These are phyloP conservation scores for Globisporangium solare DNA, from an alignment of 352 stramenopile genomes.

Conservation along the genomic window DNA sequence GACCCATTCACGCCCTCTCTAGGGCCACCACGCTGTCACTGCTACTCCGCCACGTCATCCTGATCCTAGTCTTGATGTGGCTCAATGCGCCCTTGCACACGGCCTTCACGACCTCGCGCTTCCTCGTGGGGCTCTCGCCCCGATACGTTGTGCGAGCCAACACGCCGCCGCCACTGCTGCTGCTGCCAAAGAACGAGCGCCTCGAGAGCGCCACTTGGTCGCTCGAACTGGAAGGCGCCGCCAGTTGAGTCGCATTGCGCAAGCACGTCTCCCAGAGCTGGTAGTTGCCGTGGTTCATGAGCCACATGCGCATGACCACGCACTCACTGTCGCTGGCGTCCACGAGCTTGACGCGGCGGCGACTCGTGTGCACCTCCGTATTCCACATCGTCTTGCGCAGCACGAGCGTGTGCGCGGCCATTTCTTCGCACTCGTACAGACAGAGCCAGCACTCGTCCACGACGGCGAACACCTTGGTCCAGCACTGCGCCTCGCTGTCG, in stretches of 20 bases:
- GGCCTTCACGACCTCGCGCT: conserved; percentile 7
- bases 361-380: conserved; percentile 3
- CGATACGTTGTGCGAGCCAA: too few species aligned
- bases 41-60: background rate
- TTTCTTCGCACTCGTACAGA: conserved; percentile 35
- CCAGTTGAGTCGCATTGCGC: background rate
- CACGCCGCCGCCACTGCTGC: too few species aligned
- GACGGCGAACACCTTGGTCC: conserved; percentile 64
- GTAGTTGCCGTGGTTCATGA: conserved; percentile 9
- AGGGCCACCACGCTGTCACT: background rate
- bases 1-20: too few species aligned
- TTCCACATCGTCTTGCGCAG: conserved; percentile 1
- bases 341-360: conserved; percentile 7
- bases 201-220: too few species aligned
- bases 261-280: conserved; percentile 11
- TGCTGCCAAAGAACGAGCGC: too few species aligned
- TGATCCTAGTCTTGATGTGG: conserved; percentile 2
- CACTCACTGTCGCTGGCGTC: background rate
- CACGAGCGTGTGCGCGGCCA: conserved; percentile 9
- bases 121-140: background rate
- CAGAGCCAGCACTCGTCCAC: conserved; percentile 59
- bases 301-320: conserved; percentile 8
- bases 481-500: conserved; percentile 34
- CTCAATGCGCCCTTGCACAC: background rate
- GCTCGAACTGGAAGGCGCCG: background rate